Base-by-base conservation (phyloP, 2,329 filamentous ascomycete genomes). In the Cordyceps cateniannulata region DNA sequence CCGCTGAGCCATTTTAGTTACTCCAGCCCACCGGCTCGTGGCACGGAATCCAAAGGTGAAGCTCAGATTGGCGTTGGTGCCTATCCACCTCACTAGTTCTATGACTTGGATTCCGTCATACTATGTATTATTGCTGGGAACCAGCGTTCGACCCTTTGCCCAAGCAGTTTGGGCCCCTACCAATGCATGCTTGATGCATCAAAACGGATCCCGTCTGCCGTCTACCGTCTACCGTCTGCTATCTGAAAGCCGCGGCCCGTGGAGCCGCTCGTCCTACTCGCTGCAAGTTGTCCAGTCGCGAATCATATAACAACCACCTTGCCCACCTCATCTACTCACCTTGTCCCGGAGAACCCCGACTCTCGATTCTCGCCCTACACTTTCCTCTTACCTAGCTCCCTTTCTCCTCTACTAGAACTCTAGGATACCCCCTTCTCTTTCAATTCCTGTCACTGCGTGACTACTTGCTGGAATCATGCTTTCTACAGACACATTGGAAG, bases 221-320 rank as follows among this genome's bases (percentile, higher is more conserved):
- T 47, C 44, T 27, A 7, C n/a, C 14, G 24, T 55, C 18, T 48
- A 42, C 18, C 18, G 16, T 48, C 45, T 27, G 14, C n/a, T 44
- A 18, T 47, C n/a, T 40, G 54, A 44, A 35, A 57, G 32, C 29
- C 45, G n/a, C 29, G 20, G 44, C 54, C 44, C 44, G 44, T 44
- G 42, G 27, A 48, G 53, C 44, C 27, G 53, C 38, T 56, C 53
- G 44, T 56, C 53, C 48, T 38, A 56, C 53, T 35, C 12, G 42
- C 25, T n/a, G 40, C 53, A n/a, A 20, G 42, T 16, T 8, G 27
- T 48, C 42, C 53, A 56, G 18, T 57, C 44, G 44, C 44, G 16
- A 38, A 49, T 20, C 29, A 38, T n/a, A 47, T 20, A 57, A 57
- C 54, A 18, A 9, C 40, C 38, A 45, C 25, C 54, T 44, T 32